phyloP scores from a whole-genome alignment of 1,284 basidiomycete genomes.

The Thecaphora thlaspeos region DNA sequence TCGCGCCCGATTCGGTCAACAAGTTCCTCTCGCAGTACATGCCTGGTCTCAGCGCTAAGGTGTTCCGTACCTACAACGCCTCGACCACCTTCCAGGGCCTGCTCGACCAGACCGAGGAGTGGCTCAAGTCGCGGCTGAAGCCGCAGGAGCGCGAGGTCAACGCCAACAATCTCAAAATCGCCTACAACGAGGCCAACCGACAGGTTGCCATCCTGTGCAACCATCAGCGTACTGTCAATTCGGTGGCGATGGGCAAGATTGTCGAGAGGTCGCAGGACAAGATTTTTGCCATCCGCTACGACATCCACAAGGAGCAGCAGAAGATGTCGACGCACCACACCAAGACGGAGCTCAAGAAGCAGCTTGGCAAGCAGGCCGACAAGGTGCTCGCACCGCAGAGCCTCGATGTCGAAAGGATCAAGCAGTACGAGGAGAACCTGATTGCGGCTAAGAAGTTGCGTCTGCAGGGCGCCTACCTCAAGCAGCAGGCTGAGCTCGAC shows the following conservation, averaged over 20 bases:
- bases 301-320: slow-evolving; percentile 55
- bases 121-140: slow-evolving; percentile 45
- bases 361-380: slow-evolving; percentile 64
- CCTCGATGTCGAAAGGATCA: slow-evolving; percentile 86
- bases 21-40: slow-evolving; percentile 55
- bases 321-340: slow-evolving; percentile 62
- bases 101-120: slow-evolving; percentile 53
- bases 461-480: slow-evolving; percentile 71
- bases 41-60: slow-evolving; percentile 55
- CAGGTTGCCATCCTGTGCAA: slow-evolving; percentile 57
- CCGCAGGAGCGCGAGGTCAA: slow-evolving; percentile 50
- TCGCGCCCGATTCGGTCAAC: slow-evolving; percentile 49
- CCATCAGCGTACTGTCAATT: slow-evolving; percentile 57
- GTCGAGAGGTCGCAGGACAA: slow-evolving; percentile 44
- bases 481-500: slow-evolving; percentile 46
- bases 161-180: slow-evolving; percentile 47
- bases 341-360: slow-evolving; percentile 62
- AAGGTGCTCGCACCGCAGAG: slow-evolving; percentile 77
- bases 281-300: slow-evolving; percentile 51
- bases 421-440: slow-evolving; percentile 74
- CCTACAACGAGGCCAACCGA: slow-evolving; percentile 56
- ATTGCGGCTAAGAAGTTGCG: slow-evolving; percentile 65
- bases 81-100: slow-evolving; percentile 57
- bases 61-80: slow-evolving; percentile 58
- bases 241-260: slow-evolving; percentile 41